phyloP scores from a whole-genome alignment of 139 green algal genomes.

The Chlamydomonas incerta region DNA sequence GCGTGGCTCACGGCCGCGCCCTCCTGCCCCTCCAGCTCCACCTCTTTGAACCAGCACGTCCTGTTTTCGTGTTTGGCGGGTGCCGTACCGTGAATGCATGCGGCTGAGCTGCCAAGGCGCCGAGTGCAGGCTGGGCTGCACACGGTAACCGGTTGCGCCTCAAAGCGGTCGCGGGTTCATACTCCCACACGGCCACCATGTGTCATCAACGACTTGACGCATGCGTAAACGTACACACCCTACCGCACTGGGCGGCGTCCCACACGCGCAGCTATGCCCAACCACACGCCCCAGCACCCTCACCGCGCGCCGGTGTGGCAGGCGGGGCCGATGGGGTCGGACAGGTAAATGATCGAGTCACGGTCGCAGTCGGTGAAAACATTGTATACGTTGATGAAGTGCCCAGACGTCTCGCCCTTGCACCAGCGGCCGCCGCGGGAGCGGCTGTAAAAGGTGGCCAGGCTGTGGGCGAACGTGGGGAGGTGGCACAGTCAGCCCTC shows the following conservation, averaged over 20 bases:
- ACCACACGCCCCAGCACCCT: too few relatives aligned
- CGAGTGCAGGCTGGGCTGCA: too few relatives aligned
- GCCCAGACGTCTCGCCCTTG: slow-evolving; percentile 96
- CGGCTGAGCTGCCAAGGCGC: too few relatives aligned
- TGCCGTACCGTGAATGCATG: too few relatives aligned
- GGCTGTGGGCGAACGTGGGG: slow-evolving; percentile 50
- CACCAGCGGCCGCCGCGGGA: slow-evolving; percentile 94
- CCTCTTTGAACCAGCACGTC: slow-evolving; percentile 91
- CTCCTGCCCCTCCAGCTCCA: neutral
- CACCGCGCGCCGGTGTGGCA: slow-evolving; percentile 92
- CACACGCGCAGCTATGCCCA: neutral
- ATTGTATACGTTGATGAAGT: slow-evolving; percentile 90
- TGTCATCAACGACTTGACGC: too few relatives aligned
- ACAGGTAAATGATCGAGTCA: slow-evolving; percentile 96
- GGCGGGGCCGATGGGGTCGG: slow-evolving; percentile 86
- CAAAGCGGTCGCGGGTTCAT: too few relatives aligned
- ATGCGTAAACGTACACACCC: too few relatives aligned
- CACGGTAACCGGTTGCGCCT: too few relatives aligned
- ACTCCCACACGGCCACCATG: too few relatives aligned
- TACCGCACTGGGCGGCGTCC: too few relatives aligned
- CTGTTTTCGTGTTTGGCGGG: too few relatives aligned
- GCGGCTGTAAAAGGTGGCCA: slow-evolving; percentile 97
- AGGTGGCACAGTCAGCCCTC: too few relatives aligned
- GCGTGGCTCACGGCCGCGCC: slow-evolving; percentile 33
- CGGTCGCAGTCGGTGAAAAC: slow-evolving; percentile 91